Evolutionary conservation across 306 rosid species (phyloP), one percentile per base, ranked within the genome.

Genomic region (Cicer bijugum): DNA sequence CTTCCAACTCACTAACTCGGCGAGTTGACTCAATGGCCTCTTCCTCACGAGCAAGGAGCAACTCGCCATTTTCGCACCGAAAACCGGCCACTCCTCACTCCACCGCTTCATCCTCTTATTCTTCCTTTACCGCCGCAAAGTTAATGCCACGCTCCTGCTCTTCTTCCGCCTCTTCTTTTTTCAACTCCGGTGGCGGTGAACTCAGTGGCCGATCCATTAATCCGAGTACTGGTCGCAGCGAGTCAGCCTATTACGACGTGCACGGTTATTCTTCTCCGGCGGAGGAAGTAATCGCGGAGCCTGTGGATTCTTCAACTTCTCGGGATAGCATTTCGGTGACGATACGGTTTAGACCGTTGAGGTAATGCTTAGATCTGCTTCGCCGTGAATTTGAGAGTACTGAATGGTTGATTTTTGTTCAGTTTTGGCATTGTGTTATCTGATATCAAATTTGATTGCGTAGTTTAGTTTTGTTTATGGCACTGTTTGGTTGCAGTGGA

Each of bases 301-400:
- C 88, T 15, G 9, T 84, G 9, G 96, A 88, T 61, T 72, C 86
- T 28, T 80, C 88, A 43, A 79, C 80, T 76, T 76, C 86, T 6
- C 84, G 88, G 60, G 99, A 95, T 72, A 95, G 99, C 81, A 94
- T 94, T 71, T 91, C 96, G 48, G 99, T 91, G 78, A 91, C 97
- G 78, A 86, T 94, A 85, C 96, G 99, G 80, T 95, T 95, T 81
- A 86, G 99, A 74, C 99, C 99, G 12, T 73, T 95, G 88, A 95
- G 99, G 97, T 95, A 90, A 83, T 76, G 74, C 75, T 62, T 84
- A 82, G 97, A 91, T 95, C 96, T 82, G 84, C 42, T 17, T 46
- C 33, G 55, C 14, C 72, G 66, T 84, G 64, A 8, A 60, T 72
- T 66, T 51, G 33, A 52, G 51, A 17, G 55, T 14, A 69, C 50